phyloP scores from a whole-genome alignment of 768 basidiomycete species.

The Russula earlei region DNA sequence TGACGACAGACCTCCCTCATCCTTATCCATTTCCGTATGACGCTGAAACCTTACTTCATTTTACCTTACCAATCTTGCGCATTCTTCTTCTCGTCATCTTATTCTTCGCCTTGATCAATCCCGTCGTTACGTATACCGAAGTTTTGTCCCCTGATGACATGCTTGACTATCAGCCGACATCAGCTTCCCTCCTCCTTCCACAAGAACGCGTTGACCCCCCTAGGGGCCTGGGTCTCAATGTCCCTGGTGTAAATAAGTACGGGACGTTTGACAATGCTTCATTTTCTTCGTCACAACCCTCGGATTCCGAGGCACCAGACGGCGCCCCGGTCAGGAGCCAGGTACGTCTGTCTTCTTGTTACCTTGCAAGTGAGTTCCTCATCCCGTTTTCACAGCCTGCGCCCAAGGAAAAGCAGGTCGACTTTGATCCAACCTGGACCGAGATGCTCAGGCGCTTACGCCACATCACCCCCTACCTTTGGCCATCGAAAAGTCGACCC shows the following conservation, averaged over 20 bases:
- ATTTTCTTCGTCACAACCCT: slow-evolving; percentile 46
- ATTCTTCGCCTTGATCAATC: slow-evolving; percentile 50
- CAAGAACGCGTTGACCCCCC: slow-evolving; percentile 38
- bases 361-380: slow-evolving; percentile 10
- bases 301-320: slow-evolving; percentile 34
- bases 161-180: slow-evolving; percentile 29
- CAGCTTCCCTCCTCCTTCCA: slow-evolving; percentile 46
- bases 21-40: slow-evolving; percentile 23
- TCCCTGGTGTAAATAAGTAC: slow-evolving; percentile 49
- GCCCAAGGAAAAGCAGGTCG: slow-evolving; percentile 37
- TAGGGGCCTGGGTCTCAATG: slow-evolving; percentile 45
- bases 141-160: slow-evolving; percentile 34
- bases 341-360: slow-evolving; percentile 1
- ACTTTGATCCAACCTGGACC: slow-evolving; percentile 58
- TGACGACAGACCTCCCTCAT: slow-evolving; percentile 12
- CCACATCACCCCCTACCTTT: slow-evolving; percentile 69
- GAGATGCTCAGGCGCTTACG: slow-evolving; percentile 59
- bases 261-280: slow-evolving; percentile 57
- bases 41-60: slow-evolving; percentile 35
- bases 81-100: slow-evolving; percentile 53
- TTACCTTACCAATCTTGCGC: slow-evolving; percentile 54
- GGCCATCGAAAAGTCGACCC: slow-evolving; percentile 59
- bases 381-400: slow-evolving; percentile 21
- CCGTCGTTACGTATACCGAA: slow-evolving; percentile 55
- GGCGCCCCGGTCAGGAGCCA: slow-evolving; percentile 21